Base-by-base conservation (phyloP, 805 yeast genomes). In the Candida argentea region DNA sequence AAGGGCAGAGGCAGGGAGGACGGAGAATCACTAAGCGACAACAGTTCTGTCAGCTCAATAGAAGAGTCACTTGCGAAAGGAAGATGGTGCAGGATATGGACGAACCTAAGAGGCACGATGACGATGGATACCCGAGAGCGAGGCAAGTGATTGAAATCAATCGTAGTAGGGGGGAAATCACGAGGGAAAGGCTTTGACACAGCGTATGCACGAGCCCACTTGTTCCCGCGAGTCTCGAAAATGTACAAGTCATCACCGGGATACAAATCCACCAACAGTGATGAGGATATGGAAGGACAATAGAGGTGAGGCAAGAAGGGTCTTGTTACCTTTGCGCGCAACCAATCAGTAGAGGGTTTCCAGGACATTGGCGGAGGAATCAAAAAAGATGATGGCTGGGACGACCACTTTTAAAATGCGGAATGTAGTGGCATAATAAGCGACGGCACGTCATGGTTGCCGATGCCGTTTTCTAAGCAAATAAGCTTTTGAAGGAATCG, bases 201-300 rank as follows among this genome's bases (percentile, higher is more conserved):
- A 4, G 72, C 63, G 49, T 85, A 84, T 8, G 86, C 94, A 40
- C 94, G 65, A 14, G 76, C 84, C 94, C 94, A 85, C 36, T 67
- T 67, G 13, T 63, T 62, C 22, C 56, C 50, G 50, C 68, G 61
- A 26, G 67, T 57, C 46, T 84, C 94, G 45, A 83, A 80, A 12
- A 82, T 57, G 48, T 69, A 81, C 18, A 80, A 73, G 37, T 77
- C 83, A 50, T 83, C 93, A 20, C 94, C 94, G 13, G 77, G 76
- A 43, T 72, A 77, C 25, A 78, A 50, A 46, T 78, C 71, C 34
- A 57, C 59, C 50, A 63, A 67, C 35, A 60, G 46, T 2, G 46
- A 52, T 33, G 55, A 57, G 22, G 42, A 45, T 34, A 61, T 47
- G 17, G 51, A 48, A 4, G 65, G 64, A 34, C 54, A 59, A 34